Percentiles rank a stretch among this genome's conserved stretches.
Evolutionary conservation across 345 rosid genomes (phyloP).

Genomic region (Rhizophora mangle): DNA sequence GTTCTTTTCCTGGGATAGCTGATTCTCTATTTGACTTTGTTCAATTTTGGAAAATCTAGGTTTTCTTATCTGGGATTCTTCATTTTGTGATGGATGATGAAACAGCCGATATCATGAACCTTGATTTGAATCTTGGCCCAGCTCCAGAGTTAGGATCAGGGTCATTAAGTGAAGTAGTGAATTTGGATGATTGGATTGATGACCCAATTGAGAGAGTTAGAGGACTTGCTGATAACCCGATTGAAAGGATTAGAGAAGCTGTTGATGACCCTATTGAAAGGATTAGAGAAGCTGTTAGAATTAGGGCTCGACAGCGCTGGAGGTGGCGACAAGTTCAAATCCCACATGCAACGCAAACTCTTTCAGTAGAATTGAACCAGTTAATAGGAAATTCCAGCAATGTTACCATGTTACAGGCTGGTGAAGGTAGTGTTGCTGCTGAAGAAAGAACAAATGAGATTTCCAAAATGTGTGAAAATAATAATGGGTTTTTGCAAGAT

Average conservation of each 20-base stretch:
- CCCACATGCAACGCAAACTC: constrained; percentile 42
- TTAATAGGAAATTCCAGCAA: constrained; percentile 47
- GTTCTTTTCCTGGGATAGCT: neutral
- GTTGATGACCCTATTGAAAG: neutral
- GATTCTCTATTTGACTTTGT: constrained; percentile 7
- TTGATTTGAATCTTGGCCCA: constrained; percentile 94
- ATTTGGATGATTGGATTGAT: constrained; percentile 60
- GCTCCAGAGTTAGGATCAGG: constrained; percentile 61
- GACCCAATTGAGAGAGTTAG: constrained; percentile 50
- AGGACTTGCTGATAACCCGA: neutral
- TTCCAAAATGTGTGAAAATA: constrained; percentile 72
- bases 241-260: neutral
- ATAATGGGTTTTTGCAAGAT: constrained; percentile 53
- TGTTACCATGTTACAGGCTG: constrained; percentile 56
- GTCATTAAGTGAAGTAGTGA: constrained; percentile 41
- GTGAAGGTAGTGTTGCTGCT: constrained; percentile 80
- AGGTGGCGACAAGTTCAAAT: constrained; percentile 52
- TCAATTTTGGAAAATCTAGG: constrained; percentile 12
- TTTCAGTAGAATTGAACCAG: constrained; percentile 59
- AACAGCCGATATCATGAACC: constrained; percentile 82
- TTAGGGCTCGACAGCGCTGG: constrained; percentile 46
- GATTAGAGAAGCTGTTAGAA: constrained; percentile 49
- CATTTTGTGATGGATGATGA: constrained; percentile 60
- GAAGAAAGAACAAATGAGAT: constrained; percentile 62
- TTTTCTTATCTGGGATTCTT: constrained; percentile 17